Percentiles rank a stretch among this genome's conserved stretches.
These are phyloP conservation scores for Metarhizium sp. DNA, from an alignment of 2,329 filamentous ascomycete genomes.

Conservation along the genomic window DNA sequence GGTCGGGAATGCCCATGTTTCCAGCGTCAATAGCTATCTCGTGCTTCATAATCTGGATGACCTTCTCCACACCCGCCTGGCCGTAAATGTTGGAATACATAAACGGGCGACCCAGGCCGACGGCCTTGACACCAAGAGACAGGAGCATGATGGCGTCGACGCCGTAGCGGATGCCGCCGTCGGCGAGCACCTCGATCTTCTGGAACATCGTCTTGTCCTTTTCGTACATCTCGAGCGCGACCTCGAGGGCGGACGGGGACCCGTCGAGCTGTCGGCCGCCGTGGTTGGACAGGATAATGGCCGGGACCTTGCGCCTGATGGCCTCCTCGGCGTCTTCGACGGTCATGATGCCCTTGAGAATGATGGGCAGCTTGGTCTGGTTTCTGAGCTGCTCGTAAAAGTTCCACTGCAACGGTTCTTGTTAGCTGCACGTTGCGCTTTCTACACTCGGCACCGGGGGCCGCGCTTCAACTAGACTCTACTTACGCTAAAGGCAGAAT, in stretches of 20 bases:
- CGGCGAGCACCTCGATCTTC: slow-evolving; percentile 28
- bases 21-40: slow-evolving; percentile 36
- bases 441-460: too few species aligned
- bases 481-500: background rate
- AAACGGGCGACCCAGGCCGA: slow-evolving; percentile 38
- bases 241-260: slow-evolving; percentile 26
- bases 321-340: slow-evolving; percentile 27
- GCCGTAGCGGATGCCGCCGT: slow-evolving; percentile 34
- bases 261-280: slow-evolving; percentile 33
- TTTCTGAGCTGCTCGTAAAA: slow-evolving; percentile 23
- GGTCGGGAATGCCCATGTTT: slow-evolving; percentile 30
- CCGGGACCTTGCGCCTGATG: slow-evolving; percentile 19
- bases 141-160: slow-evolving; percentile 33
- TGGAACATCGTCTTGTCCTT: slow-evolving; percentile 28
- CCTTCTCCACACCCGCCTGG: slow-evolving; percentile 35
- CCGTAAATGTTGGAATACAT: slow-evolving; percentile 46
- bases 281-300: slow-evolving; percentile 33
- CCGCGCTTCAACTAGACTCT: background rate
- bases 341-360: slow-evolving; percentile 30
- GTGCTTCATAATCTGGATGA: slow-evolving; percentile 34
- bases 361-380: slow-evolving; percentile 27
- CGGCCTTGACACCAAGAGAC: slow-evolving; percentile 32
- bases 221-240: slow-evolving; percentile 28
- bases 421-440: background rate
- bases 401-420: background rate